Percentiles rank a stretch among this genome's conserved stretches.
Evolutionary conservation across 2,329 filamentous ascomycete genomes (phyloP).

Genomic region (Parastagonospora avenae): DNA sequence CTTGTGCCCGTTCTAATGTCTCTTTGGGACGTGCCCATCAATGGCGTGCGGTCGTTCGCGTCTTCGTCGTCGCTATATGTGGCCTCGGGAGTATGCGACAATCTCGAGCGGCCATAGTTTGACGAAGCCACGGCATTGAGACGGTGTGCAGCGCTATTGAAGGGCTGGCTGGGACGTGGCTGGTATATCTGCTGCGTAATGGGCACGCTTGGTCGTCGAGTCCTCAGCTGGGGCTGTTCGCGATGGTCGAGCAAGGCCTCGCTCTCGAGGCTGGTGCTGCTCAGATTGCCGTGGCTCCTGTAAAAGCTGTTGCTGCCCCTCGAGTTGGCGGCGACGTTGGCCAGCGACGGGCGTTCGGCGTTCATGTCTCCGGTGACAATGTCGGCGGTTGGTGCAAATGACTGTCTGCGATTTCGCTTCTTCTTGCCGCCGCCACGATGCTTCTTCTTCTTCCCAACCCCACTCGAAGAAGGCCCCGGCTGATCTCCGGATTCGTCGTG

Average conservation of each 20-base stretch:
- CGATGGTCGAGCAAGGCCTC: constrained; percentile 86
- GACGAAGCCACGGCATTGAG: constrained; percentile 13
- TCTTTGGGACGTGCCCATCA: constrained; percentile 52
- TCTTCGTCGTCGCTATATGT: constrained; percentile 55
- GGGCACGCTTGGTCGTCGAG: constrained; percentile 52
- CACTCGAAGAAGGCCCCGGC: constrained; percentile 11
- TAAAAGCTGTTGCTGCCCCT: constrained; percentile 58
- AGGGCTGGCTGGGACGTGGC: constrained; percentile 31
- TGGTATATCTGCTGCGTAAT: constrained; percentile 34
- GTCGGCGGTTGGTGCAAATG: constrained; percentile 66
- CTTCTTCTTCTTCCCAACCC: constrained; percentile 68
- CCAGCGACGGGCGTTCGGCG: constrained; percentile 57
- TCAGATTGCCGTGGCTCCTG: constrained; percentile 64
- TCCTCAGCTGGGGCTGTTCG: constrained; percentile 52
- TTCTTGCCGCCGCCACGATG: constrained; percentile 78
- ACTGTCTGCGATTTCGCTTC: constrained; percentile 76
- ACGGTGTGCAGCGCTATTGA: constrained; percentile 25
- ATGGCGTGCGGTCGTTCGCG: constrained; percentile 60
- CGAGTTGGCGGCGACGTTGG: constrained; percentile 43
- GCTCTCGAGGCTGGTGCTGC: constrained; percentile 87
- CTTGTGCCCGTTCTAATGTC: constrained; percentile 39
- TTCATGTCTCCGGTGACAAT: constrained; percentile 62
- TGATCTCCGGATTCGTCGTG: constrained; percentile 6
- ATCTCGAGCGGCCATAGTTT: constrained; percentile 30
- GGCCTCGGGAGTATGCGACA: constrained; percentile 34